Conservation (phyloP, 495 filamentous ascomycete species). For the Lophium mytilinum region DNA sequence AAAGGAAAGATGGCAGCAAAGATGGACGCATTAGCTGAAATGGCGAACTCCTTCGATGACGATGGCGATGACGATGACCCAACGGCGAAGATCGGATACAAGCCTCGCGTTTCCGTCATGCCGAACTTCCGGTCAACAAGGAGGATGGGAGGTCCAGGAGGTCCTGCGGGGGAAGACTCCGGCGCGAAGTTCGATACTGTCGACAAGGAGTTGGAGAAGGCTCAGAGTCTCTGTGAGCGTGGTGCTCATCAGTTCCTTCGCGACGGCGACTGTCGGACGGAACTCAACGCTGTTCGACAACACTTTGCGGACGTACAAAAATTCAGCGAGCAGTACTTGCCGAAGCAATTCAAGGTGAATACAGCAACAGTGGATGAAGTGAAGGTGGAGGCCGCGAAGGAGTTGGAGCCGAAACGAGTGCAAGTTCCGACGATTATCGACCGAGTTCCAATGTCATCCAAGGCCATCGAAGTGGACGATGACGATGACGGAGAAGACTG, state of each 20-base stretch:
- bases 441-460: neutral
- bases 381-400: constrained; percentile 3
- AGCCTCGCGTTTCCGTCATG: constrained; percentile 12
- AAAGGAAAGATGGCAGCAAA: constrained; percentile 67
- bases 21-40: constrained; percentile 51
- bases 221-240: constrained; percentile 71
- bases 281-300: constrained; percentile 60
- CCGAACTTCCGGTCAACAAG: constrained; percentile 6
- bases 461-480: constrained; percentile 27
- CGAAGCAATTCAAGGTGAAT: constrained; percentile 31
- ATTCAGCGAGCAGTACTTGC: constrained; percentile 29
- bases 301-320: constrained; percentile 48
- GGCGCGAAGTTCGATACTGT: constrained; percentile 52
- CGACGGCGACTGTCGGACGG: constrained; percentile 67
- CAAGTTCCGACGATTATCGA: constrained; percentile 1
- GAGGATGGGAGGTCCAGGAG: neutral
- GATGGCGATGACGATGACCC: constrained; percentile 36
- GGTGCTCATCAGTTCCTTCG: constrained; percentile 82
- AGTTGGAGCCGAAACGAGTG: constrained; percentile 4
- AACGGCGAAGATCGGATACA: constrained; percentile 19
- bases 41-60: constrained; percentile 25
- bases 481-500: constrained; percentile 25
- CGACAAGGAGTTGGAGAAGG: constrained; percentile 68
- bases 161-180: neutral
- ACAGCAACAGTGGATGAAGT: constrained; percentile 30